These are phyloP conservation scores for Pichia sp. DNA, from an alignment of 1,139 yeast genomes.

Conservation along the genomic window DNA sequence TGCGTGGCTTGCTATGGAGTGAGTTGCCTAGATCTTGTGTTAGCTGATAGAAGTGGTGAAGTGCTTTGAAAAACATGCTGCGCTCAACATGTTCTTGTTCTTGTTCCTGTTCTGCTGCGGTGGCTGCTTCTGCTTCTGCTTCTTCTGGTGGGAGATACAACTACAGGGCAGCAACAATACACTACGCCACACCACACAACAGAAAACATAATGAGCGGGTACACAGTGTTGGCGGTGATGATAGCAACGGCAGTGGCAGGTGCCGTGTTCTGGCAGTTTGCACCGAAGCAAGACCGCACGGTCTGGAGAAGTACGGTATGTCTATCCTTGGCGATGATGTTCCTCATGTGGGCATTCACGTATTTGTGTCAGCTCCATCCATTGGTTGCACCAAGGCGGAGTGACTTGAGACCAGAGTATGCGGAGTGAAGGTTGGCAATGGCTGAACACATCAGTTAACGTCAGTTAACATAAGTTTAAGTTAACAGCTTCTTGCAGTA, in stretches of 20 bases:
- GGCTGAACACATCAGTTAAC: too few relatives aligned
- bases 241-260: constrained; percentile 53
- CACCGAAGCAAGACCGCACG: constrained; percentile 47
- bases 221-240: constrained; percentile 60
- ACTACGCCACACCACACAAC: too few relatives aligned
- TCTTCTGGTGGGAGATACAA: too few relatives aligned
- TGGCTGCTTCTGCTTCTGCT: too few relatives aligned
- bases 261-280: constrained; percentile 49
- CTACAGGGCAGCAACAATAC: too few relatives aligned
- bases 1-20: too few relatives aligned
- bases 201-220: constrained; percentile 38
- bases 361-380: constrained; percentile 76
- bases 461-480: constrained; percentile 14
- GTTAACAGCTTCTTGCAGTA: not conserved
- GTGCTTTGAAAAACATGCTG: too few relatives aligned
- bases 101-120: too few relatives aligned
- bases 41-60: too few relatives aligned
- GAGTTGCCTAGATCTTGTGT: too few relatives aligned
- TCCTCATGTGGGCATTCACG: constrained; percentile 92
- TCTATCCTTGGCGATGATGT: constrained; percentile 79
- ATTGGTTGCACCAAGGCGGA: constrained; percentile 71
- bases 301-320: constrained; percentile 92
- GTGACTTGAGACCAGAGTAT: constrained; percentile 77
- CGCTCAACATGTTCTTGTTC: too few relatives aligned
- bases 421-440: constrained; percentile 18